These are phyloP conservation scores for Ophiostoma tasmaniense DNA, from an alignment of 2,329 filamentous ascomycete genomes.

Conservation along the genomic window DNA sequence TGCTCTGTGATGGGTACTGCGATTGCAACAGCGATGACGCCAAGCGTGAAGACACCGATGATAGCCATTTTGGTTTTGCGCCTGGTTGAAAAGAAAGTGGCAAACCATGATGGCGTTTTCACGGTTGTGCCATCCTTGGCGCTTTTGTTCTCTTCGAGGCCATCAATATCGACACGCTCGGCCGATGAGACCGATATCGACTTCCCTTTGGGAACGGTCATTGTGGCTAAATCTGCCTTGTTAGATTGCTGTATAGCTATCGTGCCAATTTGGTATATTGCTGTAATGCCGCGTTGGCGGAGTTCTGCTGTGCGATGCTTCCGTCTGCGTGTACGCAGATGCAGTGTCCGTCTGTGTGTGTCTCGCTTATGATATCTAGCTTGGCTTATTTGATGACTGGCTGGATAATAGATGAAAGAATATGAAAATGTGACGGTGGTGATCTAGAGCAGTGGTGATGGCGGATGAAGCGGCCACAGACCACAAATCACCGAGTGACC, in stretches of 20 bases:
- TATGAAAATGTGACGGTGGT: neutral
- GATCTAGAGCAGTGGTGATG: neutral
- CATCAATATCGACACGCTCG: neutral
- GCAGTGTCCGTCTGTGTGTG: neutral
- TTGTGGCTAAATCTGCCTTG: neutral
- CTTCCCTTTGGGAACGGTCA: neutral
- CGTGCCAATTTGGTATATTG: neutral
- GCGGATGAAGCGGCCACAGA: neutral
- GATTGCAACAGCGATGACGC: constrained; percentile 11
- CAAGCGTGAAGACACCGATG: constrained; percentile 19
- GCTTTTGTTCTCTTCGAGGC: neutral
- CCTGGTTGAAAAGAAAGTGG: constrained; percentile 10
- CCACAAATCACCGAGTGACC: neutral
- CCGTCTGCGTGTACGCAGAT: neutral
- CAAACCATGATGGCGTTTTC: neutral
- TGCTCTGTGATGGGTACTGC: constrained; percentile 12
- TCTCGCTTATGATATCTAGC: neutral
- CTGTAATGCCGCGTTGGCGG: neutral
- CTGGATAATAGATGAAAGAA: neutral
- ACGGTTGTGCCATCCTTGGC: neutral
- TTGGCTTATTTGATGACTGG: neutral
- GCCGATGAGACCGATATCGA: neutral
- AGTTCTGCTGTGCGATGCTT: neutral
- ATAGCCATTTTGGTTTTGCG: constrained; percentile 17
- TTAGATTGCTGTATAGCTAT: neutral